phyloP scores from a whole-genome alignment of 2,329 filamentous ascomycete genomes.

The Chlorencoelia australis region DNA sequence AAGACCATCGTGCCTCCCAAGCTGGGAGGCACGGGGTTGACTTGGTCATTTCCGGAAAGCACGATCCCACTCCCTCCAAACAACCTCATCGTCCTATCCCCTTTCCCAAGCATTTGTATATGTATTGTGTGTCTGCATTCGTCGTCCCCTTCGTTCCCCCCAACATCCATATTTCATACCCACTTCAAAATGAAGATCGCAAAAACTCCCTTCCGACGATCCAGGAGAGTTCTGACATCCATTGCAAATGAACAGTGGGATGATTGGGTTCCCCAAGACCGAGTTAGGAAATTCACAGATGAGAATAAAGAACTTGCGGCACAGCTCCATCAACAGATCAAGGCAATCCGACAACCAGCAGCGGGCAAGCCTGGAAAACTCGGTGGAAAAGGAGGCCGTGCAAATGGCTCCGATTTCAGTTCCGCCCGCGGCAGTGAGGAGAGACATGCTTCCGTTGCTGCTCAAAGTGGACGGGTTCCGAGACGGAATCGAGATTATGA shows the following conservation, averaged over 20 bases:
- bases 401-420: conserved; percentile 46
- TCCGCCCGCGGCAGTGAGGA: conserved; percentile 70
- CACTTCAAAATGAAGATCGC: no score
- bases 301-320: conserved; percentile 86
- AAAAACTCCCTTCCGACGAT: no score
- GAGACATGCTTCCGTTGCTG: conserved; percentile 50
- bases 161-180: no score
- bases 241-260: conserved; percentile 63
- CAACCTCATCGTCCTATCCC: no score
- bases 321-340: conserved; percentile 61
- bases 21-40: no score
- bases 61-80: no score
- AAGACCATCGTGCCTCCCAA: no score
- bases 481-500: conserved; percentile 72
- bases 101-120: no score
- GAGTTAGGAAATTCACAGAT: conserved; percentile 85
- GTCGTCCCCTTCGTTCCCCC: no score
- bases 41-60: no score
- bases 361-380: conserved; percentile 49
- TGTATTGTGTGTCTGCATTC: no score
- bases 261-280: conserved; percentile 92
- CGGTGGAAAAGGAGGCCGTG: conserved; percentile 39
- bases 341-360: conserved; percentile 31
- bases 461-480: conserved; percentile 55
- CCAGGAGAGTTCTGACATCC: conserved; percentile 14